phyloP scores from a whole-genome alignment of 2,329 filamentous ascomycete species.

The Mycogone perniciosa region DNA sequence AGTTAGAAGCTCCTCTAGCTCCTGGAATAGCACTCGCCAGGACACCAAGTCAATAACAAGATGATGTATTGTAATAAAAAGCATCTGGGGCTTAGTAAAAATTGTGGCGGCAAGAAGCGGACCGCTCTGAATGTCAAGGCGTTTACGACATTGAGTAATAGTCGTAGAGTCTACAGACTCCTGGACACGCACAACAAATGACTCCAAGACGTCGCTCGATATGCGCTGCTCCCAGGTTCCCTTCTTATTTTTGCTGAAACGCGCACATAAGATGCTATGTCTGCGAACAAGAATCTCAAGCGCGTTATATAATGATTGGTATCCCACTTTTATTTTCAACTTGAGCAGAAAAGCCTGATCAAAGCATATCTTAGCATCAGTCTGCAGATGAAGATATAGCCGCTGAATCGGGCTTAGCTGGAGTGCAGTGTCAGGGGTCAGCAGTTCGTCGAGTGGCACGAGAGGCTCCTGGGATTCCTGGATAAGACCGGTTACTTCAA shows the following conservation, averaged over 20 bases:
- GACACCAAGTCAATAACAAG: slow-evolving; percentile 36
- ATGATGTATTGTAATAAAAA: slow-evolving; percentile 27
- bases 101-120: slow-evolving; percentile 9
- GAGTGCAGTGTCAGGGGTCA: not conserved
- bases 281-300: slow-evolving; percentile 1
- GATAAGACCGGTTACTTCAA: not conserved
- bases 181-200: not conserved
- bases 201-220: slow-evolving; percentile 1
- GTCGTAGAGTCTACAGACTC: not conserved
- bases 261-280: slow-evolving; percentile 7
- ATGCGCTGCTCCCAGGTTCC: not conserved
- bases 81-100: not conserved
- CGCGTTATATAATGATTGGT: not conserved
- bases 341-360: slow-evolving; percentile 1
- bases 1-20: slow-evolving; percentile 33
- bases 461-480: too few species aligned
- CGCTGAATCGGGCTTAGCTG: slow-evolving; percentile 2
- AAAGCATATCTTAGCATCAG: not conserved
- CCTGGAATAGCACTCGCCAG: slow-evolving; percentile 36
- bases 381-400: not conserved
- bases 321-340: not conserved
- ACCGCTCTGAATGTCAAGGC: slow-evolving; percentile 3
- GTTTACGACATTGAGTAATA: slow-evolving; percentile 7
- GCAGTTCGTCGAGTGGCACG: too few species aligned
- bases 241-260: not conserved